phyloP scores from a whole-genome alignment of 345 rosid species.

The Eutrema yunnanense region DNA sequence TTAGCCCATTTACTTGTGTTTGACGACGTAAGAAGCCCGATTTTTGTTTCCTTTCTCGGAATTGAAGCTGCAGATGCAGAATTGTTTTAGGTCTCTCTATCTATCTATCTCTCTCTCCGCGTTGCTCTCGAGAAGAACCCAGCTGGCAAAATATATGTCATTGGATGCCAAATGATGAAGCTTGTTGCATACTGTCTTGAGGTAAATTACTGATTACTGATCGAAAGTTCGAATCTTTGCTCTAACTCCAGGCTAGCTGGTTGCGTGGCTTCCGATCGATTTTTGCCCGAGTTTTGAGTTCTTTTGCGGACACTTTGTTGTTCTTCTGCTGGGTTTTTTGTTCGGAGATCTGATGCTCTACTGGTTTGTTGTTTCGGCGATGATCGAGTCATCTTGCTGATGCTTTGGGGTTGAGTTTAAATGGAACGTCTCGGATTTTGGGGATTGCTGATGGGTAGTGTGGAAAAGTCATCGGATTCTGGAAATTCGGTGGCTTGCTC shows the following conservation, averaged over 20 bases:
- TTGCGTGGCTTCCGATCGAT: constrained; percentile 25
- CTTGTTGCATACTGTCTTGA: constrained; percentile 11
- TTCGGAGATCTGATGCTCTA: constrained; percentile 4
- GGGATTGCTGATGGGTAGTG: constrained; percentile 45
- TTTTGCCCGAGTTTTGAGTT: constrained; percentile 5
- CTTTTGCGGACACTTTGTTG: constrained; percentile 8
- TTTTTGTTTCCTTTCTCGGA: constrained; percentile 6
- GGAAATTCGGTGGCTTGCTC: constrained; percentile 30
- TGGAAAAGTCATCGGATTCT: constrained; percentile 48
- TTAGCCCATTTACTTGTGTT: constrained; percentile 1
- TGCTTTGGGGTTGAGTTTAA: not conserved
- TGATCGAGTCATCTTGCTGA: not conserved
- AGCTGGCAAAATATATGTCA: constrained; percentile 7
- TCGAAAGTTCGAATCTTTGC: constrained; percentile 19
- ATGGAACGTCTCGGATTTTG: constrained; percentile 33
- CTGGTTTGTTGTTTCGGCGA: not conserved
- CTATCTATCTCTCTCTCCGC: too few relatives aligned
- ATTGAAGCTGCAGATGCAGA: constrained; percentile 10
- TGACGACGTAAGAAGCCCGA: not conserved
- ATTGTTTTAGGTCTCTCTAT: constrained; percentile 16
- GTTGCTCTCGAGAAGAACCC: constrained; percentile 20
- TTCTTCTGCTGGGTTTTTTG: constrained; percentile 1
- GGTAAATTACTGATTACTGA: constrained; percentile 15
- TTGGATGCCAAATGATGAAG: constrained; percentile 9
- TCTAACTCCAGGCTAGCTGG: constrained; percentile 20